Evolutionary conservation across 106 monocot genomes (phyloP).

Genomic region (Chionographis japonica): DNA sequence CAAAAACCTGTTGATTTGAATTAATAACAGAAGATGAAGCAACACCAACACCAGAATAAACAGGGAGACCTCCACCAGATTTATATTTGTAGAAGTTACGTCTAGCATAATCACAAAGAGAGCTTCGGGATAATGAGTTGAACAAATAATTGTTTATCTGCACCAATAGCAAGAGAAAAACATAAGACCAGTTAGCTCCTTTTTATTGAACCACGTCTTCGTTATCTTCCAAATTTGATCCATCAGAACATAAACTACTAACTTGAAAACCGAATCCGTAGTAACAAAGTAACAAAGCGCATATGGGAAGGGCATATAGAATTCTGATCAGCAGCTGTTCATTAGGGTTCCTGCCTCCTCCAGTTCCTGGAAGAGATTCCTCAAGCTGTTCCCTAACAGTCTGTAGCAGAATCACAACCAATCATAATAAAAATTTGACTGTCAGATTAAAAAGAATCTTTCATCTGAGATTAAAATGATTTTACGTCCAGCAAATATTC

Average conservation of each 20-base stretch:
- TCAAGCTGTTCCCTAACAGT: conserved; percentile 63
- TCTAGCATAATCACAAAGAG: conserved; percentile 59
- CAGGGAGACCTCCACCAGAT: conserved; percentile 39
- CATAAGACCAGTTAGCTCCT: background rate
- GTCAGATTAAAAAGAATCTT: background rate
- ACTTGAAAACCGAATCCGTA: conserved; percentile 66
- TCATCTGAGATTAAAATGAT: no score
- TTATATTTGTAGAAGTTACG: conserved; percentile 47
- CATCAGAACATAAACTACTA: conserved; percentile 1
- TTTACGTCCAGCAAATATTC: no score
- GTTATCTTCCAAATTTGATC: background rate
- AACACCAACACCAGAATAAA: conserved; percentile 59
- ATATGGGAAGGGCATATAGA: conserved; percentile 63
- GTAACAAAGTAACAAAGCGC: conserved; percentile 44
- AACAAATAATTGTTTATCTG: conserved; percentile 53
- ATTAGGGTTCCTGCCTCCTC: conserved; percentile 67
- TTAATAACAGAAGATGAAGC: conserved; percentile 48
- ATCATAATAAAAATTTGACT: background rate
- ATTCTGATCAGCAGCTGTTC: conserved; percentile 54
- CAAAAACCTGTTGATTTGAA: conserved; percentile 71
- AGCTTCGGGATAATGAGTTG: conserved; percentile 30
- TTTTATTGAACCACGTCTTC: background rate
- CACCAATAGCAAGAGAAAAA: conserved; percentile 2
- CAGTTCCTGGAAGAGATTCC: conserved; percentile 92
- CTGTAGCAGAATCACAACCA: conserved; percentile 28